These are phyloP conservation scores for Phaeosphaeriaceae sp. DNA, from an alignment of 2,329 filamentous ascomycete species.

Conservation along the genomic window DNA sequence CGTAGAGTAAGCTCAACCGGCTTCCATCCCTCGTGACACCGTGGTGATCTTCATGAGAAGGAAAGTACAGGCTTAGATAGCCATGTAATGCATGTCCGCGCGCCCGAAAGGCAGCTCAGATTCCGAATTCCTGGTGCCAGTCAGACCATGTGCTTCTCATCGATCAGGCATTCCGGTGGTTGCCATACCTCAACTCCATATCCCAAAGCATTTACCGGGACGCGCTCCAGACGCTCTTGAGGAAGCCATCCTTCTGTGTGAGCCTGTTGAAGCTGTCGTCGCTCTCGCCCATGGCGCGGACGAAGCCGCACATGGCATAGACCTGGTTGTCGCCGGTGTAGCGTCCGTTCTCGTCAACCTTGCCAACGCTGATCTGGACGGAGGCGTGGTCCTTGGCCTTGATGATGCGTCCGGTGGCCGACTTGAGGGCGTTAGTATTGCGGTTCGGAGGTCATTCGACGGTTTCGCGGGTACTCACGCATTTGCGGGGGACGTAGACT, in stretches of 20 bases:
- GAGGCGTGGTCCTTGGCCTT: constrained; percentile 99
- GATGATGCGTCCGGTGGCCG: constrained; percentile 84
- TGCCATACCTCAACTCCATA: constrained; percentile 43
- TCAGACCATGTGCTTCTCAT: constrained; percentile 20
- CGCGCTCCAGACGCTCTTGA: constrained; percentile 96
- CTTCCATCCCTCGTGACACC: constrained; percentile 45
- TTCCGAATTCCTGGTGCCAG: constrained; percentile 35
- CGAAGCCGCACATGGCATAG: constrained; percentile 97
- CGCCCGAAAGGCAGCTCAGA: constrained; percentile 34
- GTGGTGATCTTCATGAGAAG: constrained; percentile 34
- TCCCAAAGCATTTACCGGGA: constrained; percentile 57
- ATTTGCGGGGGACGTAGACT: constrained; percentile 46
- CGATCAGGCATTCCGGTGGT: neutral
- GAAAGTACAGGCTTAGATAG: constrained; percentile 36
- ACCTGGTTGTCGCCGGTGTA: constrained; percentile 97
- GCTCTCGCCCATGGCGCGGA: constrained; percentile 96
- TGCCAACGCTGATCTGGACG: constrained; percentile 95
- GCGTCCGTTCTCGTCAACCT: constrained; percentile 98
- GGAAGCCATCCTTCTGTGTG: constrained; percentile 91
- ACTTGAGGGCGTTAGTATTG: constrained; percentile 35
- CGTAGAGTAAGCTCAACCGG: constrained; percentile 37
- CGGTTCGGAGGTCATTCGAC: constrained; percentile 9
- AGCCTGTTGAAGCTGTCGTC: constrained; percentile 97
- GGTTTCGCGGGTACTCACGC: constrained; percentile 49
- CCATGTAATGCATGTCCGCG: constrained; percentile 38